phyloP scores from a whole-genome alignment of 208 protist genomes.

The Acanthamoeba castellanii region DNA sequence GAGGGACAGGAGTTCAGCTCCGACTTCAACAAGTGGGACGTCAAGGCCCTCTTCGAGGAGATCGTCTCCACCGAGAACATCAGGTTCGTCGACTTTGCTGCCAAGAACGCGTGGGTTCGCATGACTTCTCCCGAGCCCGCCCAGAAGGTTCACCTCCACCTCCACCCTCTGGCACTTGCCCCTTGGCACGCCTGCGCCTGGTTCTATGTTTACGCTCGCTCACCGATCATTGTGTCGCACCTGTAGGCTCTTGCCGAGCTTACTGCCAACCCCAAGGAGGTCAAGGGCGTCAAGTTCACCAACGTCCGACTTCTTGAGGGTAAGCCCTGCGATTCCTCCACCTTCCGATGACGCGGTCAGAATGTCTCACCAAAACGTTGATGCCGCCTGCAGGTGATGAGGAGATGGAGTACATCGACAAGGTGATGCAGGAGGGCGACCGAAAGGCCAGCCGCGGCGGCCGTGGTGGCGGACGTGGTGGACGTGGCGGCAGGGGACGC shows the following conservation, averaged over 20 bases:
- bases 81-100: neutral
- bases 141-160: neutral
- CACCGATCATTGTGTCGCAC: neutral
- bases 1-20: neutral
- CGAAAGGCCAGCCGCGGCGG: neutral
- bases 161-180: neutral
- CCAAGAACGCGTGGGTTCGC: neutral
- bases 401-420: constrained; percentile 20
- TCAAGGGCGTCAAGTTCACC: constrained; percentile 37
- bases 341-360: neutral
- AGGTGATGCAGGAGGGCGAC: constrained; percentile 18
- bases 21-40: constrained; percentile 34
- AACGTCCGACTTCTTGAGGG: constrained; percentile 26
- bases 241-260: neutral
- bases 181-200: too few species aligned
- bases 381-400: constrained; percentile 15
- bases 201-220: too few species aligned
- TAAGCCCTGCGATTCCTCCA: neutral
- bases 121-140: neutral
- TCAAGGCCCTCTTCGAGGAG: constrained; percentile 20
- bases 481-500: neutral
- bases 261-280: constrained; percentile 6
- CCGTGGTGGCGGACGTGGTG: neutral
- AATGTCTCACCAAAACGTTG: neutral
- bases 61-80: neutral